phyloP scores from a whole-genome alignment of 345 rosid species.

The Euclidium syriacum region DNA sequence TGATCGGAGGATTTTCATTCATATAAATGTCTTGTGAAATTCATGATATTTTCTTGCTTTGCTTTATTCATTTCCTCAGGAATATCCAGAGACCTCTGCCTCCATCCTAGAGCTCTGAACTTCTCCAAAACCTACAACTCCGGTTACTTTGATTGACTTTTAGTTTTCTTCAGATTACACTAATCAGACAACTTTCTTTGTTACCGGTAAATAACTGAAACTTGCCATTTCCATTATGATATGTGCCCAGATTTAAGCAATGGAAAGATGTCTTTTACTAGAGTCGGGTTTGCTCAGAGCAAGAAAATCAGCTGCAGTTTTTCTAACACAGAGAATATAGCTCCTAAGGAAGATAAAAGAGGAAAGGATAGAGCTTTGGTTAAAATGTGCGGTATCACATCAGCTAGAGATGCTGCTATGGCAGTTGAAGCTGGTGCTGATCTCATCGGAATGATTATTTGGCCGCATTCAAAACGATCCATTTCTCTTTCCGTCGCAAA shows the following conservation, averaged over 20 bases:
- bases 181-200: background rate
- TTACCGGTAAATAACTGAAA: background rate
- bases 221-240: background rate
- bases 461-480: slow-evolving; percentile 84
- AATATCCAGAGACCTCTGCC: slow-evolving; percentile 5
- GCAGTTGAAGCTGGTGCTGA: slow-evolving; percentile 92
- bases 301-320: slow-evolving; percentile 22
- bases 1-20: background rate
- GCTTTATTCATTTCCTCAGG: slow-evolving; percentile 7
- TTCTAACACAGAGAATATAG: slow-evolving; percentile 26
- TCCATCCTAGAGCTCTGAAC: slow-evolving; percentile 2
- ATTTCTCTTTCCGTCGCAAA: slow-evolving; percentile 64
- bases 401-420: slow-evolving; percentile 67
- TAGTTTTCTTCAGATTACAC: background rate
- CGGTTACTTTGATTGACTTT: background rate
- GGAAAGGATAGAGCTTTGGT: slow-evolving; percentile 44
- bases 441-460: slow-evolving; percentile 81
- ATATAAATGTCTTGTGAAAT: background rate
- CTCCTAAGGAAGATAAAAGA: slow-evolving; percentile 14
- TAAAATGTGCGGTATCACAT: slow-evolving; percentile 86
- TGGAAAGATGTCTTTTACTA: slow-evolving; percentile 3
- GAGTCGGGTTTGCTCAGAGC: slow-evolving; percentile 8
- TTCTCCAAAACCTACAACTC: background rate
- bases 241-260: slow-evolving; percentile 29
- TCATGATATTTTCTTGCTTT: background rate